phyloP scores from a whole-genome alignment of 148 eudicot species.

The Rhododendron mucronatum region DNA sequence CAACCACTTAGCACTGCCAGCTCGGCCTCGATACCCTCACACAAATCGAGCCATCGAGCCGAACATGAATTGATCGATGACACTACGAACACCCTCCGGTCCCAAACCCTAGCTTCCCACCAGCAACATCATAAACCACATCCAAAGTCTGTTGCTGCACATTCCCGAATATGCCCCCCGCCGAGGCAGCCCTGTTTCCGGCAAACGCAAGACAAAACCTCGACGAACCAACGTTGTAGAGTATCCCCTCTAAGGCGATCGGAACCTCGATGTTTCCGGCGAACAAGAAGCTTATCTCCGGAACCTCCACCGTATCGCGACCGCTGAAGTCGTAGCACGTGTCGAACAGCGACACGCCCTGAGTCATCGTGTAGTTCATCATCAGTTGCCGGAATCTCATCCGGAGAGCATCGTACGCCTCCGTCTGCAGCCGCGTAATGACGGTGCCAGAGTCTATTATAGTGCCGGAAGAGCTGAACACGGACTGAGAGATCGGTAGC shows the following conservation, averaged over 20 bases:
- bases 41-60: too few relatives aligned
- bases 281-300: constrained; percentile 40
- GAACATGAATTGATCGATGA: too few relatives aligned
- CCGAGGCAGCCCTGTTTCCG: constrained; percentile 29
- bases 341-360: constrained; percentile 50
- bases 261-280: constrained; percentile 34
- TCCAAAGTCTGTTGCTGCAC: constrained; percentile 61
- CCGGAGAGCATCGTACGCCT: constrained; percentile 47
- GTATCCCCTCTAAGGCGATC: constrained; percentile 33
- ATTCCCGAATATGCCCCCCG: constrained; percentile 52
- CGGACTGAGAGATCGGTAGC: constrained; percentile 44
- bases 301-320: constrained; percentile 31
- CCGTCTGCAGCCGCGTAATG: constrained; percentile 59
- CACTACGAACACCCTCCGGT: constrained; percentile 36
- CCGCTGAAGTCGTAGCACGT: constrained; percentile 56
- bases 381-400: constrained; percentile 43
- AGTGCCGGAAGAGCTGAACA: constrained; percentile 42
- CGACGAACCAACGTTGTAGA: not conserved
- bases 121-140: constrained; percentile 67
- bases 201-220: constrained; percentile 58
- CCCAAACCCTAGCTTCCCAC: constrained; percentile 67
- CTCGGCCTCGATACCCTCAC: too few relatives aligned
- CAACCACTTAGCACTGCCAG: too few relatives aligned
- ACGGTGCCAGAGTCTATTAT: constrained; percentile 87
- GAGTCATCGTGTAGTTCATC: constrained; percentile 47